Base-by-base conservation (phyloP, 306 rosid species). In the Leucaena leucocephala region DNA sequence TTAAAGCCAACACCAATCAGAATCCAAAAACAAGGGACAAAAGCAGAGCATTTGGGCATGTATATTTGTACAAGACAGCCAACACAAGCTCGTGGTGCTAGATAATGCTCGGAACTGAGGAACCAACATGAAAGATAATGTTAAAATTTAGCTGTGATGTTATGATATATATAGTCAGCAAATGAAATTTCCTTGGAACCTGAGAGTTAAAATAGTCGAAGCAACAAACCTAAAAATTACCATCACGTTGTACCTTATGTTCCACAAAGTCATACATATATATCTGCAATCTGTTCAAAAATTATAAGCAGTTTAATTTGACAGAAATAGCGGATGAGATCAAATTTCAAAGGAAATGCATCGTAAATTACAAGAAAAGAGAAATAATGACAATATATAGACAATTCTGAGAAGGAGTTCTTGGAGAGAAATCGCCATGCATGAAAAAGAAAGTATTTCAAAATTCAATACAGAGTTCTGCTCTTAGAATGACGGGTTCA, bases 181-280 rank as follows among this genome's bases (percentile, higher is more conserved):
- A 55, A 85, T 40, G 65, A 75, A 57, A 78, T 61, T 5, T 11
- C 44, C 80, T 74, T 17, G 16, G 43, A 15, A 58, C 75, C 39
- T 19, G 34, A 68, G 42, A 48, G 68, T 54, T 42, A 74, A 59
- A 55, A 85, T 17, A 76, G 55, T 35, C 40, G 76, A 62, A 78
- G 74, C 43, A 70, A 75, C 90, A 39, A 69, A 91, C 98, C 97
- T 92, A 97, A 71, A 97, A 92, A 82, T 94, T 94, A 59, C 98
- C 98, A 78, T 92, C 98, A 74, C 97, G 97, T 82, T 86, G 86
- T 49, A 92, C 90, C 85, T 78, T 84, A 61, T 57, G 89, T 82
- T 92, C 97, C 79, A 86, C 71, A 40, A 92, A 89, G 77, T 88
- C 91, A 84, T 88, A 89, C 27, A 27, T 58, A 83, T 61, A 83